phyloP scores from a whole-genome alignment of 306 rosid species.

The Styphnolobium japonicum region DNA sequence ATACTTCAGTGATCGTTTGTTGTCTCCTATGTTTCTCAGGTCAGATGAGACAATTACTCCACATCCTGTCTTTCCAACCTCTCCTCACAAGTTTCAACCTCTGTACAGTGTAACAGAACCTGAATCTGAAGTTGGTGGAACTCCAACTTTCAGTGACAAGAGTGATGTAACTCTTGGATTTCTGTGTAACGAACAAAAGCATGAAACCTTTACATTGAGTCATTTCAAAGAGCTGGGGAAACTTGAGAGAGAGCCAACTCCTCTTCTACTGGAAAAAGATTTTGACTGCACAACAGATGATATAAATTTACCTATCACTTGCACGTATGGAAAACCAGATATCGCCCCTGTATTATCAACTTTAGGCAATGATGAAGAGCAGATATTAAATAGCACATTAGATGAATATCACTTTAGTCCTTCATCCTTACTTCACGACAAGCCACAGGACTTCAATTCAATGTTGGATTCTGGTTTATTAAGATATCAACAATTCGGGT shows the following conservation, averaged over 20 bases:
- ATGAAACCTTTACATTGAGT: constrained; percentile 21
- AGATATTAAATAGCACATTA: constrained; percentile 17
- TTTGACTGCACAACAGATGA: constrained; percentile 22
- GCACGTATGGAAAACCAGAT: constrained; percentile 24
- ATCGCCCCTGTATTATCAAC: constrained; percentile 23
- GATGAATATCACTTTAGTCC: constrained; percentile 28
- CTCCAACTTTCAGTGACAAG: constrained; percentile 31
- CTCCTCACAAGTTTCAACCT: constrained; percentile 25
- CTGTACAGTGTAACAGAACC: constrained; percentile 36
- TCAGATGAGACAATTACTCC: constrained; percentile 36
- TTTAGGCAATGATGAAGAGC: constrained; percentile 29
- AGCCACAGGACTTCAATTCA: constrained; percentile 29
- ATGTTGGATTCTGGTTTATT: constrained; percentile 30
- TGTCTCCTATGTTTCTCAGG: constrained; percentile 38
- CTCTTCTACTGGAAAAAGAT: constrained; percentile 52
- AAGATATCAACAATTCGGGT: constrained; percentile 35
- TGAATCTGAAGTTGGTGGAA: constrained; percentile 28
- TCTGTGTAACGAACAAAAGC: constrained; percentile 36
- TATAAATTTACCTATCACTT: constrained; percentile 26
- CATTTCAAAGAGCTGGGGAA: constrained; percentile 34
- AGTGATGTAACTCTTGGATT: constrained; percentile 24
- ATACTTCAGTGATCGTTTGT: constrained; percentile 25
- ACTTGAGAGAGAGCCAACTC: constrained; percentile 31
- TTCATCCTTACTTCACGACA: constrained; percentile 34
- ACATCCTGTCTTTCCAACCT: constrained; percentile 31